Evolutionary conservation across 371 early-diverging fungal genomes (phyloP), one percentile per base, ranked within the genome.

Genomic region (Capillidium rhysosporum): DNA sequence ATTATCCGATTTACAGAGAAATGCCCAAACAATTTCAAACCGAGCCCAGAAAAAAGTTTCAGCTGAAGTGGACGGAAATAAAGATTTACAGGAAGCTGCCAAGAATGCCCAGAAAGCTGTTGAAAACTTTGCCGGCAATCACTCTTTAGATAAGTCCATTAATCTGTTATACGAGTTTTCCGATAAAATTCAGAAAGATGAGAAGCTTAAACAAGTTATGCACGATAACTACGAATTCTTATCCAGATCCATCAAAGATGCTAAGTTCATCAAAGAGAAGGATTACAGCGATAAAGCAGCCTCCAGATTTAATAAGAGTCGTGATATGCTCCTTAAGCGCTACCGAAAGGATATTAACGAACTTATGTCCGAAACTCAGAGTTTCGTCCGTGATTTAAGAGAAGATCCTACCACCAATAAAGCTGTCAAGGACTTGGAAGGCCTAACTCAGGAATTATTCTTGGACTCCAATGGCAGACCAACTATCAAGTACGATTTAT

Each of bases 401-500:
- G 55, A 60, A 38, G 66, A 69, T 61, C 25, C 23, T 16, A 49
- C 64, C 20, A 63, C 64, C 25, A 45, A 55, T 31, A 44, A 48
- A 28, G 52, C 63, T 26, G 53, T 56, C 31, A 30, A 29, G 7
- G 68, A 68, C 40, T 29, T 66, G 26, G 58, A 61, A 16, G 45
- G 45, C 25, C 52, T 70, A 38, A 55, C 64, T 23, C 46, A 25
- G 9, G 65, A 66, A 55, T 12, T 68, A 43, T 68, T 68, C 57
- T 59, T 70, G 52, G 68, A 68, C 51, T 67, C 65, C 16, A 49
- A 55, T 21, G 65, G 67, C 30, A 58, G 57, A 23, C 67, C 66
- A 1, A 62, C 67, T 14, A 49, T 71, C 59, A 71, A 71, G 60
- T 66, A 59, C 40, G 67, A 65, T 23, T 56, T 71, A 1, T 31